These are phyloP conservation scores for Diutina ranongensis DNA, from an alignment of 1,139 yeast genomes.

Conservation along the genomic window DNA sequence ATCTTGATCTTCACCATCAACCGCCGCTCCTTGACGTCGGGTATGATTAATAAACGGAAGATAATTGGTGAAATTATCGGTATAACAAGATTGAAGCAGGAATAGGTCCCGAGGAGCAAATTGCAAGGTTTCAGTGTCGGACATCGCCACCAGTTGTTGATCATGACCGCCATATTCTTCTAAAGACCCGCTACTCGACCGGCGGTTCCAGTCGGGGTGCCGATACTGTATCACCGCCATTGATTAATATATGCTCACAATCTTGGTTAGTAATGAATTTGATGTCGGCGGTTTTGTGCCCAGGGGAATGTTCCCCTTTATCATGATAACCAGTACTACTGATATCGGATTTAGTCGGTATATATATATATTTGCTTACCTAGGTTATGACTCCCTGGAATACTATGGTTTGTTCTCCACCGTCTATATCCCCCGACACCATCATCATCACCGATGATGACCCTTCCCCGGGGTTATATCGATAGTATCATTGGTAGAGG, in stretches of 20 bases:
- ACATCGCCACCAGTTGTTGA: slow-evolving; percentile 10
- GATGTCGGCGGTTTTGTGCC: too few relatives aligned
- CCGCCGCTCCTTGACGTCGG: background rate
- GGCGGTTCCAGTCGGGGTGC: background rate
- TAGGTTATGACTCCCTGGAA: too few relatives aligned
- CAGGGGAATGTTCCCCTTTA: too few relatives aligned
- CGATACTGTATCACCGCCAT: background rate
- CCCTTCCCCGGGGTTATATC: too few relatives aligned
- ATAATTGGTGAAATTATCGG: slow-evolving; percentile 27
- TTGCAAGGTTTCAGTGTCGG: slow-evolving; percentile 16
- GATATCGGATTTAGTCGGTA: too few relatives aligned
- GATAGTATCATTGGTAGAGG: too few relatives aligned
- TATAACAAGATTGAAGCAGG: slow-evolving; percentile 25
- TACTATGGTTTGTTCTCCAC: too few relatives aligned
- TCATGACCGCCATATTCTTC: background rate
- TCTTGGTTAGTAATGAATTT: too few relatives aligned
- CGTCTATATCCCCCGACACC: too few relatives aligned
- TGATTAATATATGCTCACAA: background rate
- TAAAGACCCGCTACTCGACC: background rate
- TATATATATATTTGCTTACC: too few relatives aligned
- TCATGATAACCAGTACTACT: too few relatives aligned
- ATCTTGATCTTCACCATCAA: slow-evolving; percentile 7
- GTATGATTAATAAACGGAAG: slow-evolving; percentile 20
- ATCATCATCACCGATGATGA: too few relatives aligned
- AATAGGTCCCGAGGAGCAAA: slow-evolving; percentile 13